Base-by-base conservation (phyloP, 371 early-diverging fungal species). In the Saksenaea vasiformis region DNA sequence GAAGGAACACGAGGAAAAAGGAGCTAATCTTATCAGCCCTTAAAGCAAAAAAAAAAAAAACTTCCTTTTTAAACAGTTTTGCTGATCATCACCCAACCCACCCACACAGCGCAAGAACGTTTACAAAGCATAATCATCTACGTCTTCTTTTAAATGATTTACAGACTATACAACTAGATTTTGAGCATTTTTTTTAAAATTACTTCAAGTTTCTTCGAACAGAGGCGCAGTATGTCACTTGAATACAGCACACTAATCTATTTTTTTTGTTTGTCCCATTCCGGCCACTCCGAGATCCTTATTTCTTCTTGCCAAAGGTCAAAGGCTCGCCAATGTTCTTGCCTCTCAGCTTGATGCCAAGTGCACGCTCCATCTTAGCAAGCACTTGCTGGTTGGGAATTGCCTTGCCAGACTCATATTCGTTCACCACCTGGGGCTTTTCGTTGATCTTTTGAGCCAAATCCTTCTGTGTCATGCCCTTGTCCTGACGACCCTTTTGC, bases 321-420 rank as follows among this genome's bases (percentile, higher is more conserved):
- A 92, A 78, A 36, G 91, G 91, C 35, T 80, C 76, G 56, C 93
- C 93, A 66, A 93, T 92, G 57, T 90, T 87, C 79, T 91, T 91
- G 61, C 98, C 98, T 60, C 95, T 80, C 56, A 98, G 80, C 85
- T 95, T 98, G 70, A 98, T 86, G 59, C 92, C 94, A 61, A 98
- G 82, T 35, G 84, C 90, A 58, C 95, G 86, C 82, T 98, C 96
- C 77, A 98, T 73, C 82, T 96, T 96, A 44, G 84, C 87, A 37
- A 98, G 85, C 41, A 96, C 78, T 77, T 95, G 94, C 78, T 95
- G 97, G 83, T 95, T 95, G 57, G 96, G 96, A 70, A 92, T 88
- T 43, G 92, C 88, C 86, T 74, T 89, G 78, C 95, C 93, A 67
- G 87, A 77, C 75, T 98, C 98, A 64, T 95, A 98, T 71, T 96